Base-by-base conservation (phyloP, 2,329 filamentous ascomycete species). In the Emmonsiellopsis sp. region DNA sequence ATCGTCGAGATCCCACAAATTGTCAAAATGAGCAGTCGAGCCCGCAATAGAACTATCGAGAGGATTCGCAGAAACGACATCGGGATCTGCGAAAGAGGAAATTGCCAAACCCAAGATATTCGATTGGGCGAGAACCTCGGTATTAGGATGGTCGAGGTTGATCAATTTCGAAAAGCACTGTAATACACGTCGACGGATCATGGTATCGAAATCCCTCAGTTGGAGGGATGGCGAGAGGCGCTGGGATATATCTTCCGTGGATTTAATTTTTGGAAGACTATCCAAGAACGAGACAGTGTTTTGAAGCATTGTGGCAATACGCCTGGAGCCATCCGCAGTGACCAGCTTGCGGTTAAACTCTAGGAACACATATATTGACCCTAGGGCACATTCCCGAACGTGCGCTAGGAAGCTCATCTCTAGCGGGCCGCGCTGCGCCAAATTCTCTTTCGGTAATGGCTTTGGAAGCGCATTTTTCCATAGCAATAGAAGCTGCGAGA, bases 401-500 rank as follows among this genome's bases (percentile, higher is more conserved):
- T 98, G 93, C 0, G 91, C 87, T 13, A 98, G 76, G 64, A 96
- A 98, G 39, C 89, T 95, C 3, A 92, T 84, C 67, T 98, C 94
- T 6, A 97, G 76, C 49, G 89, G 79, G 57, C 87, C 92, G 51
- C 91, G 82, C 57, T 92, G 84, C 0, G 86, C 82, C 49, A 89
- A 88, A 60, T 93, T 94, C 60, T 97, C 92, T 67, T 90, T 94
- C 36, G 89, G 85, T n/a, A 97, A 72, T 5, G 94, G 92, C 64
- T 94, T 95, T 0, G 94, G 92, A 9, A 98, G 77, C 0, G 93
- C 92, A 68, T 97, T 98, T 70, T 95, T 95, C 93, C 93, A 98
- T 6, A 98, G 75, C 7, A 98, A 75, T 53, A 98, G 82, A 21
- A 98, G 77, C 65, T 98, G 93, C 2, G 91, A 92, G 6, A 98